Conservation (phyloP, 1,284 basidiomycete genomes). For the Xerocomus minutiporus region DNA sequence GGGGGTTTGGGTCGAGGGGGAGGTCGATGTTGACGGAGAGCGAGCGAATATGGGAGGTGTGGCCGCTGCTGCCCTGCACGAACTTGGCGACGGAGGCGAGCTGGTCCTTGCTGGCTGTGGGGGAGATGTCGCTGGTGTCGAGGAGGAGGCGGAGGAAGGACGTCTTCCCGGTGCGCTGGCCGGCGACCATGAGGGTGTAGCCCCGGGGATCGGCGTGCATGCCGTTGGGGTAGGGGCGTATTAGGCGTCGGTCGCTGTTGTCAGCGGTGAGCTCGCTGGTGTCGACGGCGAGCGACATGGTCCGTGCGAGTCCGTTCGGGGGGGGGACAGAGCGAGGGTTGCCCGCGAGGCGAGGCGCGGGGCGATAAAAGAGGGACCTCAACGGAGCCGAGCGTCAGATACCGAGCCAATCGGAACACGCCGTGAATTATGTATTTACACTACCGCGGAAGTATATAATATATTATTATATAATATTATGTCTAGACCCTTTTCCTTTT, state of each 20-base stretch:
- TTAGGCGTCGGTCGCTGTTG: constrained; percentile 12
- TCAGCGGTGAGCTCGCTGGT: constrained; percentile 24
- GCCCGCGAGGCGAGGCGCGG: constrained; percentile 38
- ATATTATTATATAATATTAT: constrained; percentile 25
- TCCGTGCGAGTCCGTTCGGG: constrained; percentile 12
- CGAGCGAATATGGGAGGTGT: constrained; percentile 62
- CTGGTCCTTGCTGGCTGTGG: constrained; percentile 59
- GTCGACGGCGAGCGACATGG: constrained; percentile 33
- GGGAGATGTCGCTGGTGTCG: constrained; percentile 64
- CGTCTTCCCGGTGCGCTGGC: constrained; percentile 72
- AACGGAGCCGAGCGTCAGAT: constrained; percentile 38
- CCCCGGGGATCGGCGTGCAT: constrained; percentile 32
- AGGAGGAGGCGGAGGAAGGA: constrained; percentile 73
- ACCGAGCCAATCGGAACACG: constrained; percentile 35
- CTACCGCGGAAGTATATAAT: constrained; percentile 32
- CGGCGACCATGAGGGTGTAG: constrained; percentile 74
- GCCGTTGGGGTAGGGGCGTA: constrained; percentile 16
- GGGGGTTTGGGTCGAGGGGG: constrained; percentile 43
- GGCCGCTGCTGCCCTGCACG: constrained; percentile 63
- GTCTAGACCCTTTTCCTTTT: constrained; percentile 26
- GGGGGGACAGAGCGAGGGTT: constrained; percentile 33
- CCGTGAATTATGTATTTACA: constrained; percentile 16
- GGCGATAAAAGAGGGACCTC: constrained; percentile 37
- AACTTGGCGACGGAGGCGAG: constrained; percentile 71
- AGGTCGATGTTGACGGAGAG: constrained; percentile 64